Base-by-base conservation (phyloP, 2,329 filamentous ascomycete species). In the Pseudogymnoascus sp. region DNA sequence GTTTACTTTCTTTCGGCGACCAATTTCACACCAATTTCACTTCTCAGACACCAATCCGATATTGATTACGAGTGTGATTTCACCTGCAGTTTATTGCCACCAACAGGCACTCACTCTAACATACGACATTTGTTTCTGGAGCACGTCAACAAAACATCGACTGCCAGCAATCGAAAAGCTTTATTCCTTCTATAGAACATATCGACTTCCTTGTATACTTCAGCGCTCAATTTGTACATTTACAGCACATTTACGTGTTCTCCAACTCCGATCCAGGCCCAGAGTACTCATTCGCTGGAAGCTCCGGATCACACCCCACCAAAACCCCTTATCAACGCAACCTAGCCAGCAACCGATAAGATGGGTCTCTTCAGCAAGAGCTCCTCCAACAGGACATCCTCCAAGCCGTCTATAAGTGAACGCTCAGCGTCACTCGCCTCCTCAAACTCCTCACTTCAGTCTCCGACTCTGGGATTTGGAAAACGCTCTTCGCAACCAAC, bases 331-430 rank as follows among this genome's bases (percentile, higher is more conserved):
- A 48, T 48, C 42, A 29, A 48, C 42, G 13, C n/a, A 9, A 13
- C 21, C 42, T 13, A 13, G 21, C 41, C 33, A 48, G 25, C 42
- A 29, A 1, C 42, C 59, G 59, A 60, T 42, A 60, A 60, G 59
- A 63, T 63, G 62, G 41, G 59, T 15, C 15, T 63, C 38, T 63
- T 63, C 59, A 48, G 27, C 36, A 61, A 38, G 35, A 61, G 29
- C 61, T 31, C 48, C 2, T 42, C 41, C 41, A 61, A 61, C 29
- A 55, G 39, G 59, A 38, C 31, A 29, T 36, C 60, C 15, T 62
- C 62, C 42, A 42, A 58, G 12, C 42, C 42, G 13, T 48, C 42
- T 8, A 29, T 48, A 48, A 48, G 42, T 48, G 42, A 48, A 48
- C 42, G 42, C 13, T 48, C 42, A 29, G 42, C 42, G 7, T 48